These are phyloP conservation scores for Cercospora sp. DNA, from an alignment of 2,329 filamentous ascomycete species.

Conservation along the genomic window DNA sequence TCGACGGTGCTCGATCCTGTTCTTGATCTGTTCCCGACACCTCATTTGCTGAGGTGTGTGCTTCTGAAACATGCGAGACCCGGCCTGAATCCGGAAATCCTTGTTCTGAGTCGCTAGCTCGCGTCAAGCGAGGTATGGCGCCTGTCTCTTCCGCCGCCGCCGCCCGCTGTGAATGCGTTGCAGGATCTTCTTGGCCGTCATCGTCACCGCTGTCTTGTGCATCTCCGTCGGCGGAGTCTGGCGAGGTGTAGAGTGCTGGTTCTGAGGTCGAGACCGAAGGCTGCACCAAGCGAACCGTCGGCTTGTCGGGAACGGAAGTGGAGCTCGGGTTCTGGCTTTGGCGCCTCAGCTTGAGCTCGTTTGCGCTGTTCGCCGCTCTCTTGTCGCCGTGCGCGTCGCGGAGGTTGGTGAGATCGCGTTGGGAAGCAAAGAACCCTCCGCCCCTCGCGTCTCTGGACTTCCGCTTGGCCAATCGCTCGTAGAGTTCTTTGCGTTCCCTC, in stretches of 20 bases:
- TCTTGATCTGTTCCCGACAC: constrained; percentile 27
- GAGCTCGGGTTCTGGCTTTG: constrained; percentile 15
- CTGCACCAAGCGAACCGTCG: constrained; percentile 39
- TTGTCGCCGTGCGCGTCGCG: constrained; percentile 26
- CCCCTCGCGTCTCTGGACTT: constrained; percentile 4
- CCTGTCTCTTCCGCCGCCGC: constrained; percentile 11
- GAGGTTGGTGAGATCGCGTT: constrained; percentile 24
- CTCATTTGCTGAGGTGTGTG: constrained; percentile 29
- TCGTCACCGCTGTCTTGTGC: constrained; percentile 10
- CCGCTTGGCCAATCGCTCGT: constrained; percentile 13
- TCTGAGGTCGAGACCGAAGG: constrained; percentile 27
- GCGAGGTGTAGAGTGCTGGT: not conserved
- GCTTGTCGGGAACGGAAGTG: constrained; percentile 16
- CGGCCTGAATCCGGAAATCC: constrained; percentile 29
- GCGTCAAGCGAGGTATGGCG: constrained; percentile 27
- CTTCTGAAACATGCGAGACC: constrained; percentile 36
- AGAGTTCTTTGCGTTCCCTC: constrained; percentile 14
- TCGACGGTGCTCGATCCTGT: constrained; percentile 25
- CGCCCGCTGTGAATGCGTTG: constrained; percentile 3
- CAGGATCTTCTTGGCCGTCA: constrained; percentile 11
- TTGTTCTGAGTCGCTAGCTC: constrained; percentile 32
- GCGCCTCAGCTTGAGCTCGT: constrained; percentile 5
- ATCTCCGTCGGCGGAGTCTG: constrained; percentile 10
- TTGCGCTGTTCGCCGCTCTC: constrained; percentile 25
- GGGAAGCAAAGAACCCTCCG: constrained; percentile 28